Conservation (phyloP, 192 early-diverging fungal species). For the Nowakowskiella sp. region DNA sequence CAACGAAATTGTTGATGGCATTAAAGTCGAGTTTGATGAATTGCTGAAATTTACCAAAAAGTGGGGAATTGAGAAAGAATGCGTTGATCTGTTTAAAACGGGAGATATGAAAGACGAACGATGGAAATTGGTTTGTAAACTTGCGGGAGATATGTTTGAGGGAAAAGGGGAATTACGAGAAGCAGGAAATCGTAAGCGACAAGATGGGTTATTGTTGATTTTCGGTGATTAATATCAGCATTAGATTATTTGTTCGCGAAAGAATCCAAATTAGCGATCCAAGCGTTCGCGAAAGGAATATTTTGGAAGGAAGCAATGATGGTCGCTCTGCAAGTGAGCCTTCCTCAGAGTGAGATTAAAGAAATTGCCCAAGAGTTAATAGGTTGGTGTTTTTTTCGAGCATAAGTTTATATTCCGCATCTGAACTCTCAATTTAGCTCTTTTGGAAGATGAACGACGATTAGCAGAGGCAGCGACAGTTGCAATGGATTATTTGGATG, state of each 20-base stretch:
- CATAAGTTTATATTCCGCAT: not conserved
- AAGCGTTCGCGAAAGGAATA: constrained; percentile 43
- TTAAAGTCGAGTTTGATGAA: constrained; percentile 46
- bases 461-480: constrained; percentile 62
- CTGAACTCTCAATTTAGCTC: constrained; percentile 8
- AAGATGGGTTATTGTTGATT: not conserved
- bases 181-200: constrained; percentile 48
- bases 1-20: constrained; percentile 12
- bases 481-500: constrained; percentile 62
- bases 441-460: constrained; percentile 46
- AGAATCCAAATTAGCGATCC: constrained; percentile 48
- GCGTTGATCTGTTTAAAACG: constrained; percentile 46
- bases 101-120: constrained; percentile 22
- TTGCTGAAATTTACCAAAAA: constrained; percentile 51
- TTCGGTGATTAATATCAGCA: not conserved
- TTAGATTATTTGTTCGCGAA: constrained; percentile 52
- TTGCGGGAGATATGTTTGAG: constrained; percentile 60
- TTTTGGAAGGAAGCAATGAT: constrained; percentile 63
- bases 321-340: constrained; percentile 48
- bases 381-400: constrained; percentile 10
- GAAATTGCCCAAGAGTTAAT: constrained; percentile 49
- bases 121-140: constrained; percentile 36
- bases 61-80: constrained; percentile 57
- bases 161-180: constrained; percentile 49
- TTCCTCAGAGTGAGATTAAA: constrained; percentile 33